These are phyloP conservation scores for Cymbopogon flexuosus DNA, from an alignment of 202 grass and related monocot genomes.

Conservation along the genomic window DNA sequence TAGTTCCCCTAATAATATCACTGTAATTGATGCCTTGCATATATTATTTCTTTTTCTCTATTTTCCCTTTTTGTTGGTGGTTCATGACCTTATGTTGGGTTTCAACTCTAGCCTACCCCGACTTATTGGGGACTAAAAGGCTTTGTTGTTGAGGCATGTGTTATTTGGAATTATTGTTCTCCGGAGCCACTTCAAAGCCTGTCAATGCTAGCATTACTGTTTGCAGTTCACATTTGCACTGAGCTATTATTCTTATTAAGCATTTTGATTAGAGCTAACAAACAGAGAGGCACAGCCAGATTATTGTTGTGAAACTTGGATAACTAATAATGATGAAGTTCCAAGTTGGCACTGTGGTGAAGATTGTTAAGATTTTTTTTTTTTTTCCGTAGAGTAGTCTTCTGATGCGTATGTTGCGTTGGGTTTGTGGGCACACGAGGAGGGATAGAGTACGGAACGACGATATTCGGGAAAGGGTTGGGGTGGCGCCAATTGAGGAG, in stretches of 20 bases:
- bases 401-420: too few relatives aligned
- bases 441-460: too few relatives aligned
- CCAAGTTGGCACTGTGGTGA: neutral
- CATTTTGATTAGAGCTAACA: neutral
- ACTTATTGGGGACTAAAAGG: neutral
- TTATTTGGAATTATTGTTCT: neutral
- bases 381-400: neutral
- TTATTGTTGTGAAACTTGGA: neutral
- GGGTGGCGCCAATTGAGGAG: too few relatives aligned
- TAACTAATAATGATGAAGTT: neutral
- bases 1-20: neutral
- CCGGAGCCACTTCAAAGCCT: neutral
- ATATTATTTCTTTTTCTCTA: neutral
- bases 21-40: neutral
- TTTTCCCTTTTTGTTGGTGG: neutral
- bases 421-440: too few relatives aligned
- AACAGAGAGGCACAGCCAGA: neutral
- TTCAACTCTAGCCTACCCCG: too few relatives aligned
- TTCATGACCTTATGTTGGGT: neutral
- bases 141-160: neutral
- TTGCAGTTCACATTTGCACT: neutral
- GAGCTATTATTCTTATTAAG: neutral
- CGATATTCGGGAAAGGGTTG: too few relatives aligned
- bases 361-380: neutral
- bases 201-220: neutral